phyloP scores from a whole-genome alignment of 495 filamentous ascomycete genomes.

The Thozetella sp. region DNA sequence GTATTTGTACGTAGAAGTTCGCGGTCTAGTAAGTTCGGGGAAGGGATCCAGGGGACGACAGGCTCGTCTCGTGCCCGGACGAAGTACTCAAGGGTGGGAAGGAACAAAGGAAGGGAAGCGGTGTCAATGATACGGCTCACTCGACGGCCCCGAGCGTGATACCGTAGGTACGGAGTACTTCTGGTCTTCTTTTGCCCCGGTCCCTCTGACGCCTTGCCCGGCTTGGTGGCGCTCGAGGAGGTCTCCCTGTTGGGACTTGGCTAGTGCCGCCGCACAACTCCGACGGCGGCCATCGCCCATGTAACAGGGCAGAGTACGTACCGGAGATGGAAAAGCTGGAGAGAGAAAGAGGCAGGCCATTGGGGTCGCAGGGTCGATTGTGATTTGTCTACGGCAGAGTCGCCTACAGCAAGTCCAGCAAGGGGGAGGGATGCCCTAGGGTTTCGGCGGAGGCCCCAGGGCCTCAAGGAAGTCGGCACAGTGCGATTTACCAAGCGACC shows the following conservation, averaged over 20 bases:
- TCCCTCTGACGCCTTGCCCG: conserved; percentile 11
- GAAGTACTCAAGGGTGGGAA: conserved; percentile 8
- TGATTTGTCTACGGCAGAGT: not conserved
- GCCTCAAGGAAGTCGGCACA: conserved; percentile 17
- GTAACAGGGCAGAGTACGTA: conserved; percentile 2
- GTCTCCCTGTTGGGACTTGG: conserved; percentile 11
- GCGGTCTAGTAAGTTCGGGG: conserved; percentile 2
- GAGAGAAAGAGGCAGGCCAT: conserved; percentile 3
- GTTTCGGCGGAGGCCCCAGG: not conserved
- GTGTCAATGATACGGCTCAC: conserved; percentile 12
- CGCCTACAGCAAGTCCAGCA: not conserved
- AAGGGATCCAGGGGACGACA: conserved; percentile 13
- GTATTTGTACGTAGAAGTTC: conserved; percentile 31
- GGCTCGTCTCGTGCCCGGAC: not conserved
- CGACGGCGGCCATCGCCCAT: conserved; percentile 13
- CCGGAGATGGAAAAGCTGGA: conserved; percentile 18
- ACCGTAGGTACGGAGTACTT: conserved; percentile 8
- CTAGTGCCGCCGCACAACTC: conserved; percentile 17
- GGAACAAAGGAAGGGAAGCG: conserved; percentile 11
- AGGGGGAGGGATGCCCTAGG: not conserved
- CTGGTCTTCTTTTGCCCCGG: conserved; percentile 13
- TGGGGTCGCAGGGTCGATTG: not conserved
- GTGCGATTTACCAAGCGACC: conserved; percentile 16
- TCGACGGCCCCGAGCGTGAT: conserved; percentile 18
- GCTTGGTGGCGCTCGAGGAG: conserved; percentile 22